Evolutionary conservation across 192 early-diverging fungal genomes (phyloP).

Genomic region (Diversispora eburnea): DNA sequence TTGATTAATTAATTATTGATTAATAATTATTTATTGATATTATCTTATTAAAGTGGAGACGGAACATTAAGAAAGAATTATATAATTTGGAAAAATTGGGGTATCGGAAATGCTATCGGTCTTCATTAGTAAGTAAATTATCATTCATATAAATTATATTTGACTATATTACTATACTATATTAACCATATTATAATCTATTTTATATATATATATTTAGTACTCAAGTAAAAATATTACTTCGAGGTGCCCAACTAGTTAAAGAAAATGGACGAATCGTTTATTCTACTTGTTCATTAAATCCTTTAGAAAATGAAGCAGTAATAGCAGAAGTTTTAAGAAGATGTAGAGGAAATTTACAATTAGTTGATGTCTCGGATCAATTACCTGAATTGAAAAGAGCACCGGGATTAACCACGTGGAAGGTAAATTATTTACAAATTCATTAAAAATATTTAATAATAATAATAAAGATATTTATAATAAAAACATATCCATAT

Average conservation of each 20-base stretch:
- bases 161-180: not conserved
- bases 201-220: slow-evolving; percentile 27
- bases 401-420: slow-evolving; percentile 74
- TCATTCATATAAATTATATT: not conserved
- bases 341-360: slow-evolving; percentile 61
- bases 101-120: slow-evolving; percentile 63
- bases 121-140: slow-evolving; percentile 61
- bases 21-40: not conserved
- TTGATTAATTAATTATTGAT: not conserved
- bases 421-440: slow-evolving; percentile 60
- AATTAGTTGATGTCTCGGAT: slow-evolving; percentile 82
- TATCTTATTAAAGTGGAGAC: slow-evolving; percentile 67
- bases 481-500: too few relatives aligned
- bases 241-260: slow-evolving; percentile 80
- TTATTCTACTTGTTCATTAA: slow-evolving; percentile 98
- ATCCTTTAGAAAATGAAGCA: slow-evolving; percentile 96
- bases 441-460: too few relatives aligned
- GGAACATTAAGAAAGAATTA: slow-evolving; percentile 96
- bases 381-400: slow-evolving; percentile 78
- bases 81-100: slow-evolving; percentile 89
- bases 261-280: slow-evolving; percentile 92
- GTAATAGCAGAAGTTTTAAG: slow-evolving; percentile 84
- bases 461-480: too few relatives aligned
- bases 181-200: not conserved
- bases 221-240: slow-evolving; percentile 82